phyloP scores from a whole-genome alignment of 768 basidiomycete species.

The Bullera alba region DNA sequence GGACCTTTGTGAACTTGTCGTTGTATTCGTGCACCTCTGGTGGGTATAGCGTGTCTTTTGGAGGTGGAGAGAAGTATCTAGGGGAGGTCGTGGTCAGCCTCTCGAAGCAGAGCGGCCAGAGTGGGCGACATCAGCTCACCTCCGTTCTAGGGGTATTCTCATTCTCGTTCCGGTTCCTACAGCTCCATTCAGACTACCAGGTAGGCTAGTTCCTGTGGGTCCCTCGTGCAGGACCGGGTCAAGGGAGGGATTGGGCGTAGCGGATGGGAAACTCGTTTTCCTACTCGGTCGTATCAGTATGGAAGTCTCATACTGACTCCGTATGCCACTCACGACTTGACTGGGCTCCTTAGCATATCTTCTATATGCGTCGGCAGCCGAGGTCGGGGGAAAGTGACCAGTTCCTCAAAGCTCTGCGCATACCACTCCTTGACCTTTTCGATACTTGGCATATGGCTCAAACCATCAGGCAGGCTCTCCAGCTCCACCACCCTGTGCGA shows the following conservation, averaged over 20 bases:
- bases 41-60: conserved; percentile 66
- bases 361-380: conserved; percentile 61
- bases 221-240: conserved; percentile 42
- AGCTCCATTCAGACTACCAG: conserved; percentile 4
- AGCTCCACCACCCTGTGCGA: conserved; percentile 95
- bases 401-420: conserved; percentile 97
- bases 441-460: conserved; percentile 85
- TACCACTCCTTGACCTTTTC: conserved; percentile 96
- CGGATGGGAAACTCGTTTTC: conserved; percentile 62
- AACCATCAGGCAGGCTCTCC: conserved; percentile 83
- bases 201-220: conserved; percentile 23
- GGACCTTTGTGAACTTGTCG: conserved; percentile 72
- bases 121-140: conserved; percentile 51
- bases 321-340: neutral
- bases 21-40: conserved; percentile 94
- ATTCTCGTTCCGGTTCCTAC: conserved; percentile 42
- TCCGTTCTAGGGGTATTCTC: conserved; percentile 74
- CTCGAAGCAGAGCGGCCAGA: neutral
- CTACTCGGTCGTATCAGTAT: neutral
- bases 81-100: neutral
- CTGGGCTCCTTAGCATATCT: conserved; percentile 50
- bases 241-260: conserved; percentile 43
- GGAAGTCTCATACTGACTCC: neutral
- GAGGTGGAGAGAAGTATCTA: conserved; percentile 78
- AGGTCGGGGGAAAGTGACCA: conserved; percentile 78